Conservation (phyloP, 495 filamentous ascomycete species). For the Neurospora sp. region DNA sequence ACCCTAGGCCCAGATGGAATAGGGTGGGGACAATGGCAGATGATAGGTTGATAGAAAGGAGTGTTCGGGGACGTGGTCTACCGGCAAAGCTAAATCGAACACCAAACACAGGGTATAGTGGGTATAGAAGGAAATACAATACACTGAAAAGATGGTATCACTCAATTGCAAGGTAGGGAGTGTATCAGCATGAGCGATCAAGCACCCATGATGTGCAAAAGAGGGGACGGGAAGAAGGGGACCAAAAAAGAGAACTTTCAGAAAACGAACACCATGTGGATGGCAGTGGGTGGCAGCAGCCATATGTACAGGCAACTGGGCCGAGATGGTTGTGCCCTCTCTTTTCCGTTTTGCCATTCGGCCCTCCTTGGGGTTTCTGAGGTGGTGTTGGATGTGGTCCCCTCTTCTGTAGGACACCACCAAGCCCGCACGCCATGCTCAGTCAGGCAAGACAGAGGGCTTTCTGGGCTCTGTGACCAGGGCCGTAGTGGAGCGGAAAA, state of each 20-base stretch:
- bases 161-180: background rate
- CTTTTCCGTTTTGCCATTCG: slow-evolving; percentile 1
- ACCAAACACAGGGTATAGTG: background rate
- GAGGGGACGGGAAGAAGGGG: background rate
- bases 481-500: slow-evolving; percentile 4
- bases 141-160: background rate
- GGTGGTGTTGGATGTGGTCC: background rate
- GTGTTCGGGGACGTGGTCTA: background rate
- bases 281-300: slow-evolving; percentile 4
- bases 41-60: background rate
- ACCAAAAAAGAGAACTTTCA: background rate
- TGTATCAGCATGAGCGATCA: background rate
- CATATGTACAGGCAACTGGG: slow-evolving; percentile 13
- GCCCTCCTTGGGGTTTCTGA: background rate
- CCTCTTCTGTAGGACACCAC: slow-evolving; percentile 1
- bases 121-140: background rate
- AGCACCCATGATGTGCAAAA: background rate
- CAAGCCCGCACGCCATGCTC: background rate
- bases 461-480: background rate
- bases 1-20: background rate
- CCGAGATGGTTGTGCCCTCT: slow-evolving; percentile 5
- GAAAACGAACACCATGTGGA: background rate
- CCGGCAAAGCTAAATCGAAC: background rate
- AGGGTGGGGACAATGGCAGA: background rate
- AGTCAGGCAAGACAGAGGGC: slow-evolving; percentile 3